phyloP scores from a whole-genome alignment of 176 grass and related monocot species.

The Phragmites australis region DNA sequence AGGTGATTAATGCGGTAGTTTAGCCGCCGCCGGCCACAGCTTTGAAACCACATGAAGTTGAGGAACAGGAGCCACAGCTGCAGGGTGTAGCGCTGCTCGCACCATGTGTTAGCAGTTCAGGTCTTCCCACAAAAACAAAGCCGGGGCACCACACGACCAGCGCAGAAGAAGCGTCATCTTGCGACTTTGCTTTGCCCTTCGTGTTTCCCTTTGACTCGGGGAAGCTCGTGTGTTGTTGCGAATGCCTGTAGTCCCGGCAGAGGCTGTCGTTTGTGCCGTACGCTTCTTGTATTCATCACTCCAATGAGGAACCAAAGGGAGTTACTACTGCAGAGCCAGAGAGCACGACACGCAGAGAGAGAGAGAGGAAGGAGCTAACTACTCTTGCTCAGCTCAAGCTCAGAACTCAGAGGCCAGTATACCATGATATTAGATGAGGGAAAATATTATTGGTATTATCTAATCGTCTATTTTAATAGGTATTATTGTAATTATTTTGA shows the following conservation, averaged over 20 bases:
- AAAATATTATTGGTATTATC: too few species aligned
- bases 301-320: too few species aligned
- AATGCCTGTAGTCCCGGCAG: not conserved
- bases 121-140: too few species aligned
- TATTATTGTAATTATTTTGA: too few species aligned
- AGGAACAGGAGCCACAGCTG: slow-evolving; percentile 11
- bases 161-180: not conserved
- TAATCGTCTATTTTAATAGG: too few species aligned
- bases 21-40: slow-evolving; percentile 18
- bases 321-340: too few species aligned
- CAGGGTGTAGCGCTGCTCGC: not conserved
- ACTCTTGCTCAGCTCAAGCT: too few species aligned
- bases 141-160: not conserved
- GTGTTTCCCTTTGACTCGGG: slow-evolving; percentile 42
- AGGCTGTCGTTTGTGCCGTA: not conserved
- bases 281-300: not conserved
- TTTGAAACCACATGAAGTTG: slow-evolving; percentile 10
- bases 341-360: too few species aligned
- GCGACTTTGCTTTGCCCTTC: not conserved
- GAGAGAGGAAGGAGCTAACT: too few species aligned
- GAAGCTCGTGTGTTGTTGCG: not conserved
- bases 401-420: not conserved
- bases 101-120: slow-evolving; percentile 1
- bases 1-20: slow-evolving; percentile 28
- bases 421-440: too few species aligned